Evolutionary conservation across 306 rosid species (phyloP), one percentile per base, ranked within the genome.

Genomic region (Cotoneaster glaucophyllus): DNA sequence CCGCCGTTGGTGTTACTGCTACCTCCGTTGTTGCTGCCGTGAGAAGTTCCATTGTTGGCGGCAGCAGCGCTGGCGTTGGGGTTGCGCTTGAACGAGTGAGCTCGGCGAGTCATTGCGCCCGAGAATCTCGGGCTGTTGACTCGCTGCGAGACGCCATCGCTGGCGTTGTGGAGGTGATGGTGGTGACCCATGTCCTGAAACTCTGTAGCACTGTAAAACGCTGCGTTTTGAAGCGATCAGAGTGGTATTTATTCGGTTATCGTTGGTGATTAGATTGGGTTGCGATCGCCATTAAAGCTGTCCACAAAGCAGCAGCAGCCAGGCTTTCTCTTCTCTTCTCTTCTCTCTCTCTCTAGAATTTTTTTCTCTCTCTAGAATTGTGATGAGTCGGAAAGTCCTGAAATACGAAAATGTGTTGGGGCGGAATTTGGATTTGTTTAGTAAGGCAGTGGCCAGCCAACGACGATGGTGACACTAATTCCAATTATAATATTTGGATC

Each of bases 51-150:
- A 28, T 18, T 74, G 67, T 24, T 69, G 64, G 37, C 58, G 43
- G 24, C 41, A 24, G 37, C 58, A 31, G 45, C 41, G 53, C 64
- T 9, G 67, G 75, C 25, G 37, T 45, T 68, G 59, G 32, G 68
- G 83, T 73, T 85, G 76, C 99, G 97, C 82, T 92, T 95, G 92
- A 95, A 95, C 18, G 99, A 92, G 70, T 88, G 97, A 24, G 96
- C 93, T 28, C 99, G 97, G 45, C 99, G 99, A 83, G 97, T 95
- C 88, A 95, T 88, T 34, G 97, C 85, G 52, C 97, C 97, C 21
- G 99, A 92, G 82, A 89, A 95, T 34, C 99, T 87, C 9, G 99
- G 97, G 81, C 96, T 87, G 85, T 86, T 87, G 85, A 95, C 93
- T 73, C 97, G 83, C 84, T 95, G 96, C 4, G 97, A 76, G 70